Conservation (phyloP, 768 basidiomycete genomes). For the Serendipita vermifera region DNA sequence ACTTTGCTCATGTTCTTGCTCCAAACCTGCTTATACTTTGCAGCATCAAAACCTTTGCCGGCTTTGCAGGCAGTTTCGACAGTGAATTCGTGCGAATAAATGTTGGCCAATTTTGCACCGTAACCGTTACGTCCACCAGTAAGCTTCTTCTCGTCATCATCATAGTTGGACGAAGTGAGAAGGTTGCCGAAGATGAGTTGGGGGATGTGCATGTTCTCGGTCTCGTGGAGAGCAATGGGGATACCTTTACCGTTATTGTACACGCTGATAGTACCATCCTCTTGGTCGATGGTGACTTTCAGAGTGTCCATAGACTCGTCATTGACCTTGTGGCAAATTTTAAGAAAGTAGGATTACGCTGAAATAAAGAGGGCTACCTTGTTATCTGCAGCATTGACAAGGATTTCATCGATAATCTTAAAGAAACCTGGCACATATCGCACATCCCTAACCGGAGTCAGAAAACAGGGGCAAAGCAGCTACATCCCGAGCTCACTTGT, state of each 20-base stretch:
- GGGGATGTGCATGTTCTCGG: constrained; percentile 89
- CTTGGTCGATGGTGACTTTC: constrained; percentile 76
- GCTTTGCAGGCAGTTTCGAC: constrained; percentile 91
- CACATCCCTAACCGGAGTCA: constrained; percentile 22
- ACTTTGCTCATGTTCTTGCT: constrained; percentile 84
- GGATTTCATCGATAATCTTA: constrained; percentile 98
- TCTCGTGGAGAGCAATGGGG: constrained; percentile 88
- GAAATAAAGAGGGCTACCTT: constrained; percentile 56
- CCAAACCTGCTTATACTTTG: constrained; percentile 95
- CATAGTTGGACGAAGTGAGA: constrained; percentile 90
- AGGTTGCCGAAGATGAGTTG: constrained; percentile 96
- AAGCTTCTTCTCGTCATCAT: constrained; percentile 96
- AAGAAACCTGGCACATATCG: constrained; percentile 95
- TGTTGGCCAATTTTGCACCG: constrained; percentile 95
- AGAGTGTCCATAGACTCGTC: constrained; percentile 83
- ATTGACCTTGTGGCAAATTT: constrained; percentile 53
- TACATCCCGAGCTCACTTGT: constrained; percentile 66
- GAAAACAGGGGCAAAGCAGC: no score
- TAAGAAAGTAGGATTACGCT: background rate
- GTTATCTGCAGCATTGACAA: constrained; percentile 98
- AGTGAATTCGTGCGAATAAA: constrained; percentile 92
- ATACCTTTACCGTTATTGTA: constrained; percentile 95
- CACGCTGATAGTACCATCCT: constrained; percentile 76
- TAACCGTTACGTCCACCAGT: constrained; percentile 98
- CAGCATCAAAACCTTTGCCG: constrained; percentile 28